Percentiles rank a stretch among this genome's conserved stretches.
Evolutionary conservation across 2,329 filamentous ascomycete genomes (phyloP).

Genomic region (Amauroascus niger): DNA sequence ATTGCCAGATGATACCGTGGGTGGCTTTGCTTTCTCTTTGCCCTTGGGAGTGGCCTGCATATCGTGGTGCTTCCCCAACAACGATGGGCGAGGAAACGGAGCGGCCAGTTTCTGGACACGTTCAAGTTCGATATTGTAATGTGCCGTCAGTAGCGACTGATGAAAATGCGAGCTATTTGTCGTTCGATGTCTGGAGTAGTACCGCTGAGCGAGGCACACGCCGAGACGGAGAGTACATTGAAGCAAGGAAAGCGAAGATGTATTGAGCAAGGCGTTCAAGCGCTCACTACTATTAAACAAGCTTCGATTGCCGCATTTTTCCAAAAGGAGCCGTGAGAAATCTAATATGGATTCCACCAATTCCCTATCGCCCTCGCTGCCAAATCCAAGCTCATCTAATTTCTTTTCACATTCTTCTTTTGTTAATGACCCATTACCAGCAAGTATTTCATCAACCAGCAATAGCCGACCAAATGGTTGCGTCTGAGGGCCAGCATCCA

Average conservation of each 20-base stretch:
- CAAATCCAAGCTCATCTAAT: conserved; percentile 54
- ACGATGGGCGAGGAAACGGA: conserved; percentile 67
- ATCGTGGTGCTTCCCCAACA: conserved; percentile 41
- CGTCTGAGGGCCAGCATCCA: conserved; percentile 70
- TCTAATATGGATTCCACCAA: conserved; percentile 69
- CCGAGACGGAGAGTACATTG: conserved; percentile 69
- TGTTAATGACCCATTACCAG: conserved; percentile 50
- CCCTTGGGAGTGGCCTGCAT: conserved; percentile 53
- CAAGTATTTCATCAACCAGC: conserved; percentile 39
- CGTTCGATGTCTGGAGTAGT: conserved; percentile 73
- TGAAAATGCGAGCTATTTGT: conserved; percentile 57
- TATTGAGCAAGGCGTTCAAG: conserved; percentile 80
- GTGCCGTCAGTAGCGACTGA: conserved; percentile 65
- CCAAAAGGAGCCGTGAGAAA: conserved; percentile 79
- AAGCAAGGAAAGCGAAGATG: conserved; percentile 69
- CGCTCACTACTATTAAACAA: conserved; percentile 90
- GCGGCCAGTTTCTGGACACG: conserved; percentile 73
- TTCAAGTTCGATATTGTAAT: conserved; percentile 66
- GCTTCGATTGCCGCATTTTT: conserved; percentile 93
- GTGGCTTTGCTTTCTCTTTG: conserved; percentile 54
- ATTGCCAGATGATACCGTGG: conserved; percentile 29
- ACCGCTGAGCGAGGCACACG: conserved; percentile 81
- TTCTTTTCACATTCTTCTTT: conserved; percentile 45
- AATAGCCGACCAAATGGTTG: conserved; percentile 53
- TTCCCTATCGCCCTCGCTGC: conserved; percentile 65